Evolutionary conservation across 139 green algal genomes (phyloP), one percentile per base, ranked within the genome.

Genomic region (Chlorella sp.): DNA sequence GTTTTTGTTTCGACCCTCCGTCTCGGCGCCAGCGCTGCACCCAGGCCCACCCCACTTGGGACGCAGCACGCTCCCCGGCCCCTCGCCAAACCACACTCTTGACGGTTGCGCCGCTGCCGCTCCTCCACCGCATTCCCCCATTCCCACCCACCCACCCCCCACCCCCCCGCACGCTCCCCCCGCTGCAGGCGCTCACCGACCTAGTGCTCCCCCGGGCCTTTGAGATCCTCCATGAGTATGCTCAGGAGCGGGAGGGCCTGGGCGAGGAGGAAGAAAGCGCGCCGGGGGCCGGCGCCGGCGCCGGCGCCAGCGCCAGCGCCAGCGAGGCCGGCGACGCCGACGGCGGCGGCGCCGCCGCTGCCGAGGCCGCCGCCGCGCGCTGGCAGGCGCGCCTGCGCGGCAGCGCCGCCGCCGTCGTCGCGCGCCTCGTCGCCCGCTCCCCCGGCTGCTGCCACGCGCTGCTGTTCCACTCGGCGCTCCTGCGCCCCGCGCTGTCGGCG

Each of bases 371-470:
- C n/a, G n/a, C n/a, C n/a, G n/a, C n/a, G n/a, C n/a, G n/a, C n/a
- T n/a, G n/a, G n/a, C n/a, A n/a, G n/a, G n/a, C 40, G 38, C 69
- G 69, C 6, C 69, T 75, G 69, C 53, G 42, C 38, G 53, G 53
- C 2, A 40, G 53, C 6, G 53, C 51, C 0, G 69, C 69, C 4
- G 53, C 51, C 40, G 41, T 75, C 11, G 69, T 75, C 25, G 69
- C 53, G 53, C 69, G 66, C 38, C 69, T 75, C 14, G 69, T 40
- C 38, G 45, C 40, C 53, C 69, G 55, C 53, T 53, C 65, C 29
- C 11, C 15, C 11, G 69, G 66, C 53, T 75, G 69, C 69, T 75
- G 69, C 69, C 69, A 75, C 69, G 53, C 69, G 5, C 58, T 75
- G 9, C 69, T 75, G 8, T 66, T 75, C 53, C 69, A 75, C 8